phyloP scores from a whole-genome alignment of 352 stramenopile species.

The Phytophthora litchii region DNA sequence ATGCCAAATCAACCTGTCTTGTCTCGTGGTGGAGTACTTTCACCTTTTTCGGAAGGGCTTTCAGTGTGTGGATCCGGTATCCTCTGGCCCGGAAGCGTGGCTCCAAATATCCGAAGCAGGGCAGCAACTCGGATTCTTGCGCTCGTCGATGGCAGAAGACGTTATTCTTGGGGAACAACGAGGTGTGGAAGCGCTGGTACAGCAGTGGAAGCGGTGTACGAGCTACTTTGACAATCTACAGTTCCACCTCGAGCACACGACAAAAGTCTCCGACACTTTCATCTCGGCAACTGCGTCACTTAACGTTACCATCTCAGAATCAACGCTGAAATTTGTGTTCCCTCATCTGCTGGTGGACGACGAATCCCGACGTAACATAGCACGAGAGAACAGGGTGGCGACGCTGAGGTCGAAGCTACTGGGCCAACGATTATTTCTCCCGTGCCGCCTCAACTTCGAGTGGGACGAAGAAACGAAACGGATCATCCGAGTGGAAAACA shows the following conservation, averaged over 20 bases:
- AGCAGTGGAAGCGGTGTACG: constrained; percentile 37
- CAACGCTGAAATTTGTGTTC: constrained; percentile 24
- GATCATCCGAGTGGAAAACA: constrained; percentile 17
- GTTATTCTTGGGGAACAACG: constrained; percentile 21
- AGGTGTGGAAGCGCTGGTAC: constrained; percentile 16
- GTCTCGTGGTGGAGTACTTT: constrained; percentile 31
- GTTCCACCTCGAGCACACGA: constrained; percentile 34
- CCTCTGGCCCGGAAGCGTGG: constrained; percentile 16
- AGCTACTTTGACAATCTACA: constrained; percentile 37
- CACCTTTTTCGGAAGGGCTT: constrained; percentile 26
- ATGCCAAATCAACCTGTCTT: constrained; percentile 6
- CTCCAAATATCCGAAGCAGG: constrained; percentile 25
- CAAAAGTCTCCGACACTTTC: constrained; percentile 13
- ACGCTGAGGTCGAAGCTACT: constrained; percentile 17
- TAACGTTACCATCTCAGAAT: constrained; percentile 16
- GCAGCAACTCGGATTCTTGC: constrained; percentile 37
- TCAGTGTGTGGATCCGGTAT: neutral
- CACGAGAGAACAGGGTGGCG: neutral
- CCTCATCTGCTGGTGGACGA: neutral
- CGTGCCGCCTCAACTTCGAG: constrained; percentile 24
- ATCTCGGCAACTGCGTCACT: constrained; percentile 11
- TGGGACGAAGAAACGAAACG: constrained; percentile 17
- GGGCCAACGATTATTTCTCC: constrained; percentile 14
- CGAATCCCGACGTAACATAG: neutral
- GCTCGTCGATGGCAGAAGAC: constrained; percentile 23